Percentiles rank a stretch among this genome's conserved stretches.
These are phyloP conservation scores for Basipetospora chlamydospora DNA, from an alignment of 2,329 filamentous ascomycete species.

Conservation along the genomic window DNA sequence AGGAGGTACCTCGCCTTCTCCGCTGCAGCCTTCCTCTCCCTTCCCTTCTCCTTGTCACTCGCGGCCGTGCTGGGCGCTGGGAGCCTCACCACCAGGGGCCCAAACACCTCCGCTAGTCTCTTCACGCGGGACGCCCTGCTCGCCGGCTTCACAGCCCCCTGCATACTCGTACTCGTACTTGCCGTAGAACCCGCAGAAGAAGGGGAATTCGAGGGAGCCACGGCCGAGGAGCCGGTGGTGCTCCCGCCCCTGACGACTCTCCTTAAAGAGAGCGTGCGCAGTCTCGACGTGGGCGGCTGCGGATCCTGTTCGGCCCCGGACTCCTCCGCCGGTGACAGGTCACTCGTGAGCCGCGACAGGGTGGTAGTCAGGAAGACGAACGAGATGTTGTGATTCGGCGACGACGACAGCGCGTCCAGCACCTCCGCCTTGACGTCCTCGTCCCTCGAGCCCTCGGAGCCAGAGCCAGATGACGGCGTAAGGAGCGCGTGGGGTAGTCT, in stretches of 20 bases:
- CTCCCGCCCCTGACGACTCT: conserved; percentile 7
- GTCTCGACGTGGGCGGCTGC: conserved; percentile 1
- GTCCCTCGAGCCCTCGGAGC: conserved; percentile 3
- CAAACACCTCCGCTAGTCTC: conserved; percentile 51
- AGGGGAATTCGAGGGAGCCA: conserved; percentile 9
- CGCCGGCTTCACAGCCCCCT: conserved; percentile 15
- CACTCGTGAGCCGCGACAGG: conserved; percentile 38
- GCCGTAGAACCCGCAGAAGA: conserved; percentile 28
- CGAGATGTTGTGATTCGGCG: conserved; percentile 70
- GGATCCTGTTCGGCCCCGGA: no score
- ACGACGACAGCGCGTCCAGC: conserved; percentile 58
- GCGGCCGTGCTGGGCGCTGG: conserved; percentile 8
- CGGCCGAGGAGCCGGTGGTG: conserved; percentile 8
- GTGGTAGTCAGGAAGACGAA: conserved; percentile 80
- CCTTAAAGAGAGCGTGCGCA: conserved; percentile 5
- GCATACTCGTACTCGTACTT: no score
- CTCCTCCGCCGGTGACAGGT: conserved; percentile 23
- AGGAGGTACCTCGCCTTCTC: conserved; percentile 53
- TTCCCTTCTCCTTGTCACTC: conserved; percentile 31
- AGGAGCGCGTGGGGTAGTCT: conserved; percentile 50
- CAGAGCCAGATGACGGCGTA: no score
- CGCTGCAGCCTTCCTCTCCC: conserved; percentile 34
- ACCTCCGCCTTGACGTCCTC: conserved; percentile 37
- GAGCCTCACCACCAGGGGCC: conserved; percentile 44
- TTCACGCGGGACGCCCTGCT: conserved; percentile 19